Conservation (phyloP, 1,284 basidiomycete genomes). For the Cutaneotrichosporon mucoides region DNA sequence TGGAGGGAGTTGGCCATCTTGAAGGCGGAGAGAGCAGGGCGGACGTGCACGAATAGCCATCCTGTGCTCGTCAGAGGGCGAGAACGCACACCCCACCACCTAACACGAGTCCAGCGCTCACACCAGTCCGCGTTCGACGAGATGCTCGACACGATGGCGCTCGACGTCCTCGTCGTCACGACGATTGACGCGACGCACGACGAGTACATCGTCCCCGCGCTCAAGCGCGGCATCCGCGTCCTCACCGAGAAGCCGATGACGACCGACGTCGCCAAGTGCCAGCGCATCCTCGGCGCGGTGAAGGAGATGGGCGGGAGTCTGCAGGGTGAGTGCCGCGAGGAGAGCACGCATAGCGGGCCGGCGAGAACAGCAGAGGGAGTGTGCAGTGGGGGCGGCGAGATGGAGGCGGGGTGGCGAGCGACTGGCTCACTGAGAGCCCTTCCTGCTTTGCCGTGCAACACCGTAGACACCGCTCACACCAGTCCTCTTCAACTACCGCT, state of each 20-base stretch:
- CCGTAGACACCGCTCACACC: neutral
- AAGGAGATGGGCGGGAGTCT: conserved; percentile 48
- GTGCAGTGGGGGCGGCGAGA: neutral
- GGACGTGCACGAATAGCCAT: no score
- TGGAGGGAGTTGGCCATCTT: no score
- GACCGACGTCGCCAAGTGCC: conserved; percentile 55
- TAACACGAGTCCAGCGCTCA: neutral
- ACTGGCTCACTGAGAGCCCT: no score
- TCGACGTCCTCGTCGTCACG: conserved; percentile 56
- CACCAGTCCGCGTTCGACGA: conserved; percentile 50
- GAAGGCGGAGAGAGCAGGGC: no score
- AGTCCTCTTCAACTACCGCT: conserved; percentile 51
- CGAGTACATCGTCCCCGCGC: conserved; percentile 51
- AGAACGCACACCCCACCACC: no score
- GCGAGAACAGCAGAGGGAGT: neutral
- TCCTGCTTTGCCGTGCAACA: no score
- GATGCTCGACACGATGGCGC: conserved; percentile 55
- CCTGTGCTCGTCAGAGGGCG: no score
- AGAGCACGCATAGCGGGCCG: no score
- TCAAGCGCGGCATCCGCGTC: conserved; percentile 47
- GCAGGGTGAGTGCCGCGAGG: conserved; percentile 29
- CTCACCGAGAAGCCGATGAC: conserved; percentile 60
- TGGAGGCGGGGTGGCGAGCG: no score
- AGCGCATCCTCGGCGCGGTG: conserved; percentile 53
- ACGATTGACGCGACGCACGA: conserved; percentile 57